These are phyloP conservation scores for Hypoxylon rickii DNA, from an alignment of 495 filamentous ascomycete genomes.

Conservation along the genomic window DNA sequence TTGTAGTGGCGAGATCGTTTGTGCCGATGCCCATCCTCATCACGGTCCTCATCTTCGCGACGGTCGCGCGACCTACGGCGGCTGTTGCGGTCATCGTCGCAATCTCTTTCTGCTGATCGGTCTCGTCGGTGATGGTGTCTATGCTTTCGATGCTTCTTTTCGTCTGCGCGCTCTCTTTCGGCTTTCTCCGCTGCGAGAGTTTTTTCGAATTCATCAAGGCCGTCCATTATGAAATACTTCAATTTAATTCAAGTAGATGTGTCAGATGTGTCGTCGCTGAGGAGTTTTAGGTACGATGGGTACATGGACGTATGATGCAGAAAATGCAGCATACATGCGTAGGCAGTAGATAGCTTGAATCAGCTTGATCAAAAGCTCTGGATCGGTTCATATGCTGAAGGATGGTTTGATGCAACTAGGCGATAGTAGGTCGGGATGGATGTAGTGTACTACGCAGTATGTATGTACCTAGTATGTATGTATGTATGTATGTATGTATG, in stretches of 20 bases:
- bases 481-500: constrained; percentile 4
- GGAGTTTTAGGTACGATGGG: no score
- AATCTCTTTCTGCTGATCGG: constrained; percentile 47
- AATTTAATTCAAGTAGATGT: no score
- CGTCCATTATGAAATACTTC: constrained; percentile 51
- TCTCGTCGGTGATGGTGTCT: constrained; percentile 52
- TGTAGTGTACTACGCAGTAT: neutral
- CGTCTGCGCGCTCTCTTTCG: constrained; percentile 49
- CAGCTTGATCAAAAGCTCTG: no score
- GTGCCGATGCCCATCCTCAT: constrained; percentile 42
- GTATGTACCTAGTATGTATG: neutral
- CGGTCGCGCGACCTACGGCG: constrained; percentile 36
- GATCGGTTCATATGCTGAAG: no score
- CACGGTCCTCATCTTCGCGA: constrained; percentile 41
- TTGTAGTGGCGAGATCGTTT: constrained; percentile 50
- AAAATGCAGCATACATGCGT: no score
- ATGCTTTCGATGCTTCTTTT: constrained; percentile 49
- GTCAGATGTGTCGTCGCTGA: no score
- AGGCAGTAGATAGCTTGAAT: no score
- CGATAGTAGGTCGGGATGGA: neutral
- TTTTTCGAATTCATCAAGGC: constrained; percentile 61
- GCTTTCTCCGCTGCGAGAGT: constrained; percentile 56
- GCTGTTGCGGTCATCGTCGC: constrained; percentile 39
- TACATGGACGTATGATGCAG: no score
- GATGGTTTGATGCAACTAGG: no score